Percentiles rank a stretch among this genome's conserved stretches.
These are phyloP conservation scores for Boletus huronensis DNA, from an alignment of 768 basidiomycete species.

Conservation along the genomic window DNA sequence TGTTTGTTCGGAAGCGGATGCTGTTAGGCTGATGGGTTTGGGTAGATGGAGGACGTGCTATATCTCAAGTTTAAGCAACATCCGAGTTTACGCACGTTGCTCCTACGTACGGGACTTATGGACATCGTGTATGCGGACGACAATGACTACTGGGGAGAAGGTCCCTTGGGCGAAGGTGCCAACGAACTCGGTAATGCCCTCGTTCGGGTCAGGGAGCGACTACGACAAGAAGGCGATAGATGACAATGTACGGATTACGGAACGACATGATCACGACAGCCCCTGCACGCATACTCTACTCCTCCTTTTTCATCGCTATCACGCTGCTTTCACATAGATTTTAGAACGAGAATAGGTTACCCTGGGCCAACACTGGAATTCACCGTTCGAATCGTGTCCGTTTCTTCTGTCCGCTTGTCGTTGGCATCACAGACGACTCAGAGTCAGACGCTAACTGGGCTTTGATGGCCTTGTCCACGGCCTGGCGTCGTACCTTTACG, in stretches of 20 bases:
- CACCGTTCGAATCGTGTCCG: constrained; percentile 11
- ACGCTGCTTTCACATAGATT: neutral
- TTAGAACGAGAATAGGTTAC: neutral
- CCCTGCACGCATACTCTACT: neutral
- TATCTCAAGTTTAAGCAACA: constrained; percentile 72
- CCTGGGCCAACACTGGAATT: neutral
- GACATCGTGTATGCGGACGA: constrained; percentile 53
- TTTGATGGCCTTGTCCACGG: constrained; percentile 46
- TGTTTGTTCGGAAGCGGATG: neutral
- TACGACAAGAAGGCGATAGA: constrained; percentile 33
- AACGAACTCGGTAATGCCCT: constrained; percentile 67
- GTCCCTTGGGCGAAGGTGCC: constrained; percentile 42
- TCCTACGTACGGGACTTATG: constrained; percentile 51
- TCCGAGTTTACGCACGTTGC: constrained; percentile 47
- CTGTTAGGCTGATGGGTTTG: neutral
- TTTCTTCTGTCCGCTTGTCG: constrained; percentile 12
- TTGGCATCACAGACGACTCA: neutral
- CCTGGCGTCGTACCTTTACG: constrained; percentile 61
- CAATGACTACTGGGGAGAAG: constrained; percentile 70
- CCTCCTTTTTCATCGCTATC: constrained; percentile 1
- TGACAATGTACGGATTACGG: neutral
- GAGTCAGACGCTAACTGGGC: neutral
- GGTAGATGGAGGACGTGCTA: constrained; percentile 67
- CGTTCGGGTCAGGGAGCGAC: constrained; percentile 48
- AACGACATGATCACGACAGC: neutral